Evolutionary conservation across 1,284 basidiomycete species (phyloP).

Genomic region (Ustilago lituana): DNA sequence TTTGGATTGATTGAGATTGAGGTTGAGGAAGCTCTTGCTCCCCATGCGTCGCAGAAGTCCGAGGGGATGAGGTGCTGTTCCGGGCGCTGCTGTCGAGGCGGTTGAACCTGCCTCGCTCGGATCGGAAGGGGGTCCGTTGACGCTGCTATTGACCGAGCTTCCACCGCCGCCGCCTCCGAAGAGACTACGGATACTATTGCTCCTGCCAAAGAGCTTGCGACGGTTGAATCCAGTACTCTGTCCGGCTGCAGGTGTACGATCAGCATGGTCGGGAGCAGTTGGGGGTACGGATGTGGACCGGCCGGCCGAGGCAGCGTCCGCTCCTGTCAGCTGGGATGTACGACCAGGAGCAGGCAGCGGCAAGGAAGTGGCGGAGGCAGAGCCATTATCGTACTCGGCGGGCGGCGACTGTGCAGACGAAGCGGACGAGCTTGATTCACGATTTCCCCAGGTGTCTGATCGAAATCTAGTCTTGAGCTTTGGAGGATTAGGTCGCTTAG

Average conservation of each 20-base stretch:
- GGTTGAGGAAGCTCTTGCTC: slow-evolving; percentile 44
- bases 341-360: slow-evolving; percentile 3
- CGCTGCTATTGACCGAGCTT: background rate
- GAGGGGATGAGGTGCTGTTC: slow-evolving; percentile 10
- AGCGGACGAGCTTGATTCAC: background rate
- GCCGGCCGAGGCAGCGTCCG: background rate
- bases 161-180: slow-evolving; percentile 13
- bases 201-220: slow-evolving; percentile 46
- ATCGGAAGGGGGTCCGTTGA: slow-evolving; percentile 1
- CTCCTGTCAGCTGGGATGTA: background rate
- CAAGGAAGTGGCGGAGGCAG: slow-evolving; percentile 3
- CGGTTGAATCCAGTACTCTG: slow-evolving; percentile 24
- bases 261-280: background rate
- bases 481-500: background rate
- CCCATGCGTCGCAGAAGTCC: slow-evolving; percentile 42
- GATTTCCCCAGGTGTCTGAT: slow-evolving; percentile 14
- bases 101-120: background rate
- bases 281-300: background rate
- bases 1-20: slow-evolving; percentile 25
- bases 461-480: slow-evolving; percentile 17
- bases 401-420: slow-evolving; percentile 1
- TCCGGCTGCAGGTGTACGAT: background rate
- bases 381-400: background rate
- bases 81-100: background rate
- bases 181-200: slow-evolving; percentile 40